Evolutionary conservation across 139 green algal genomes (phyloP).

Genomic region (Chlorella sp.): DNA sequence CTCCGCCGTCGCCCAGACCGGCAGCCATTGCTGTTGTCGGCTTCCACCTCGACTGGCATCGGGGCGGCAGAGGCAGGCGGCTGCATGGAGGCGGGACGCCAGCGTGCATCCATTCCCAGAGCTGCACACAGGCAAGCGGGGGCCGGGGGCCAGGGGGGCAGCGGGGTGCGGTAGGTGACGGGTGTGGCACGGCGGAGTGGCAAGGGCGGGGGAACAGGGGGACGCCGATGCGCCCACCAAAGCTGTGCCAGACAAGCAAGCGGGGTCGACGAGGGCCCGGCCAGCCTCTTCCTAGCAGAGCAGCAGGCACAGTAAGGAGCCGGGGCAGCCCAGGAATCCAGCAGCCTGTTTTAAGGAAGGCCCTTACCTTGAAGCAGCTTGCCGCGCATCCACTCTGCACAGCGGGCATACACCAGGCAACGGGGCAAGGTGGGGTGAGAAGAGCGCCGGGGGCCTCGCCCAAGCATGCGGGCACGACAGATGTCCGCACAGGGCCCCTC

Average conservation of each 20-base stretch:
- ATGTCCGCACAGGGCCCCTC: not conserved
- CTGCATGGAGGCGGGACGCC: conserved; percentile 2
- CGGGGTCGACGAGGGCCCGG: too few species aligned
- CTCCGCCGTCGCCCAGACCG: not conserved
- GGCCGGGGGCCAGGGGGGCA: not conserved
- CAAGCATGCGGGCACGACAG: not conserved
- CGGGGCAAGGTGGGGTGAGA: not conserved
- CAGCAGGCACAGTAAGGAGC: not conserved
- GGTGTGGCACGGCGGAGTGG: not conserved
- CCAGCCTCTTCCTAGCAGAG: too few species aligned
- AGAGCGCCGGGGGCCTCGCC: too few species aligned
- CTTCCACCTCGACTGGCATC: too few species aligned
- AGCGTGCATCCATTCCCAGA: conserved; percentile 7
- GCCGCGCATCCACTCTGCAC: conserved; percentile 30
- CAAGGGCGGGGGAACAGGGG: too few species aligned
- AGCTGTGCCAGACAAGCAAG: not conserved
- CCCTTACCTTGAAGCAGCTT: conserved; percentile 35
- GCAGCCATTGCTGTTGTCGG: not conserved
- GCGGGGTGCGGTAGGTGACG: not conserved
- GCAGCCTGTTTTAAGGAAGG: not conserved
- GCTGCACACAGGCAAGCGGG: conserved; percentile 6
- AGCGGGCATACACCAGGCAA: not conserved
- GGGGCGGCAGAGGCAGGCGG: not conserved
- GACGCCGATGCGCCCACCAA: not conserved
- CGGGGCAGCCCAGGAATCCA: not conserved